These are phyloP conservation scores for Paramecium sexaurelia DNA, from an alignment of 73 alveolate genomes.

Conservation along the genomic window DNA sequence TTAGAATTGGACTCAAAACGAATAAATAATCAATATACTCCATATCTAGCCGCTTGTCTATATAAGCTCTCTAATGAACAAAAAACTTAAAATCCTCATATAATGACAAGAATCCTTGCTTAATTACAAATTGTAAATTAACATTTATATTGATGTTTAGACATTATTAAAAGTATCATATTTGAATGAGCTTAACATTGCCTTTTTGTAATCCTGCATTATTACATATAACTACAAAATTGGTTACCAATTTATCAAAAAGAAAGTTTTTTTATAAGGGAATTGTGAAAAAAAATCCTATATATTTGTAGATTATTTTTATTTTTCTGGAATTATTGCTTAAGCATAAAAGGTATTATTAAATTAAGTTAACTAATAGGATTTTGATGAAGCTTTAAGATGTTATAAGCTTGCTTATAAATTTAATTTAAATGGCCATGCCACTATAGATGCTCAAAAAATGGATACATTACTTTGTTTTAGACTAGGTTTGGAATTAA, in stretches of 20 bases:
- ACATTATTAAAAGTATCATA: background rate
- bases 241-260: background rate
- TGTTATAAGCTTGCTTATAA: background rate
- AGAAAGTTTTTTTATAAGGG: background rate
- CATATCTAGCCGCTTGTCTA: background rate
- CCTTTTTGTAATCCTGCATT: background rate
- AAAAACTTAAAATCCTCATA: background rate
- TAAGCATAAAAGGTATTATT: background rate
- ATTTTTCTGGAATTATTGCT: background rate
- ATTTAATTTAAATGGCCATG: background rate
- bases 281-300: background rate
- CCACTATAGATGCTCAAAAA: background rate
- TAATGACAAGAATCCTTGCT: background rate
- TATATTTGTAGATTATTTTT: background rate
- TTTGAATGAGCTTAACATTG: background rate
- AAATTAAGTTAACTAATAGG: background rate
- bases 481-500: background rate
- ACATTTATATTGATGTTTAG: background rate
- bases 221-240: background rate
- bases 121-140: background rate
- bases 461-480: background rate
- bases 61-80: background rate
- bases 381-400: slow-evolving; percentile 7
- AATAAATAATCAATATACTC: background rate
- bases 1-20: background rate